Conservation (phyloP, 176 grass and related monocot species). For the Eragrostis nindensis region DNA sequence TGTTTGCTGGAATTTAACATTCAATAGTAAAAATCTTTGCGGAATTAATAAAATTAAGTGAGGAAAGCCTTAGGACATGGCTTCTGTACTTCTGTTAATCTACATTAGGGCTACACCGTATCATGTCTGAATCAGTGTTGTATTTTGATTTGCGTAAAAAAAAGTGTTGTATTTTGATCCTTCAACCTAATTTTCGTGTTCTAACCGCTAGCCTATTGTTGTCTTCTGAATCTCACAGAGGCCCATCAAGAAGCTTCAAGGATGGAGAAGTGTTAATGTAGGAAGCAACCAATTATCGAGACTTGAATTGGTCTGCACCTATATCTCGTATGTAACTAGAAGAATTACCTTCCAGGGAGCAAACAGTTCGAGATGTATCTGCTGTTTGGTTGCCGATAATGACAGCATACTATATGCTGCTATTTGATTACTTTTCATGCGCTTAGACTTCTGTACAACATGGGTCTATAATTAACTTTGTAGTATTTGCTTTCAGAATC, state of each 20-base stretch:
- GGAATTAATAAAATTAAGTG: neutral
- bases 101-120: neutral
- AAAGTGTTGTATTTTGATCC: too few species aligned
- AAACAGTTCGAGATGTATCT: neutral
- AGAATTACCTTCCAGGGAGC: neutral
- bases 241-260: neutral
- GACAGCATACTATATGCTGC: neutral
- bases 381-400: slow-evolving; percentile 8
- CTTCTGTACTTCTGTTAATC: neutral
- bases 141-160: too few species aligned
- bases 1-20: neutral
- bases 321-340: too few species aligned
- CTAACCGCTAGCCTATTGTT: neutral
- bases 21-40: neutral
- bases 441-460: neutral
- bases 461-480: neutral
- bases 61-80: neutral
- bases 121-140: neutral
- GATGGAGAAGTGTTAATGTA: neutral
- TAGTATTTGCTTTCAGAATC: neutral
- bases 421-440: neutral
- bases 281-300: neutral
- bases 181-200: neutral
- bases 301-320: neutral
- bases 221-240: neutral